Base-by-base conservation (phyloP, 371 early-diverging fungal genomes). In the Syncephalastrum contaminatum region DNA sequence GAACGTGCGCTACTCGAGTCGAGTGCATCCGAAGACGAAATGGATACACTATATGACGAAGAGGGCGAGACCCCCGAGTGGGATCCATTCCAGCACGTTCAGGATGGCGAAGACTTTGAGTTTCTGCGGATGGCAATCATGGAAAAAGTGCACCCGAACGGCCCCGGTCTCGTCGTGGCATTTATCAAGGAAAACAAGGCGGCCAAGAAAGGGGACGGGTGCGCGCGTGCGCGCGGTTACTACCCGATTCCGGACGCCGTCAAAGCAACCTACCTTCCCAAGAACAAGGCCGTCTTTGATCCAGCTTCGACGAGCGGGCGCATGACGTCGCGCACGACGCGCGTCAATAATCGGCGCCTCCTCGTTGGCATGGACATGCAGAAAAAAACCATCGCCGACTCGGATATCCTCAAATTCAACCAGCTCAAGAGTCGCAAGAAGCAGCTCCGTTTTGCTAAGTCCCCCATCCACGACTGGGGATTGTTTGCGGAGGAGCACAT, bases 401-500 rank as follows among this genome's bases (percentile, higher is more conserved):
- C 84, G 7, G 94, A 94, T 65, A 80, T 90, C 22, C 71, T 92
- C 58, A 89, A 90, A 53, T 92, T 93, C 73, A 92, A 91, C 58
- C 92, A 93, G 70, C 85, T 97, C 54, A 90, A 94, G 67, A 86
- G 84, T 25, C 87, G 97, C 18, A 91, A 89, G 64, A 94, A 94
- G 66, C 83, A 88, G 46, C 80, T 98, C 21, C 81, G 84, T 41
- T 96, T 98, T 67, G 93, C 91, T 2, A 90, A 89, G 62, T 90
- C 91, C 4, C 80, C 84, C 14, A 98, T 98, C 64, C 99, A 98
- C 67, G 93, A 93, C 69, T 97, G 94, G 95, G 99, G 99, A 0
- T 70, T 98, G 59, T 98, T 93, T 86, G 93, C 97, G 7, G 80
- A 87, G 63, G 96, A 96, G 69, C 82, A 80, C 41, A 95, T 98